Percentiles rank a stretch among this genome's conserved stretches.
Conservation (phyloP, 257 asterid species). For the Capsicum rhomboideum region DNA sequence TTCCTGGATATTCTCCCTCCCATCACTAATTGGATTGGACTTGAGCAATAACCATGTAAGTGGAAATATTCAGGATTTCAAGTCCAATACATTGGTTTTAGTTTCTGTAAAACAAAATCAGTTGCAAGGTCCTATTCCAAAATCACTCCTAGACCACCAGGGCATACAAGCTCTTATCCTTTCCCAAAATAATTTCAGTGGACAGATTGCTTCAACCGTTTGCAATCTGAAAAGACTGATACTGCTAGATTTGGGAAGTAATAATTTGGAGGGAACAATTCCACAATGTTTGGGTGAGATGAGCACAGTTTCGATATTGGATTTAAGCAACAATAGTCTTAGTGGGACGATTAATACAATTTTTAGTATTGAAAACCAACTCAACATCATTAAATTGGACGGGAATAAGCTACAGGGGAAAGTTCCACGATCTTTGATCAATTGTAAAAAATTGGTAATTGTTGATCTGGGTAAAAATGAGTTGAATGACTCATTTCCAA, state of each 20-base stretch:
- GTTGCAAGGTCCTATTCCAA: not conserved
- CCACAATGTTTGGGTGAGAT: not conserved
- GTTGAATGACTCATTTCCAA: not conserved
- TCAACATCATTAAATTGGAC: not conserved
- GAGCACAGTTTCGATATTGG: accelerated
- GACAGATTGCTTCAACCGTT: not conserved
- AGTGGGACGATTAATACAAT: not conserved
- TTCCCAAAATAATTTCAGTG: not conserved
- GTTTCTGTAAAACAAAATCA: not conserved
- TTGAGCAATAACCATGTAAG: not conserved
- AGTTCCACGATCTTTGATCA: not conserved
- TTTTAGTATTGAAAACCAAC: not conserved
- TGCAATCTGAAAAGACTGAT: not conserved
- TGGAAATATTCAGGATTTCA: not conserved
- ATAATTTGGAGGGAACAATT: not conserved
- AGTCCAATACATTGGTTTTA: accelerated
- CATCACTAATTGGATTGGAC: not conserved
- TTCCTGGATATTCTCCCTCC: too few relatives aligned
- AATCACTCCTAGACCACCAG: not conserved
- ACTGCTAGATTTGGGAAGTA: not conserved
- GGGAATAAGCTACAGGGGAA: not conserved
- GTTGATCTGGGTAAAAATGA: not conserved
- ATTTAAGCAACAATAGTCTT: not conserved
- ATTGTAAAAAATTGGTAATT: not conserved
- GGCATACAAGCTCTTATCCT: accelerated